Percentiles rank a stretch among this genome's conserved stretches.
Conservation (phyloP, 495 filamentous ascomycete species). For the Aspergillus haitiensis region DNA sequence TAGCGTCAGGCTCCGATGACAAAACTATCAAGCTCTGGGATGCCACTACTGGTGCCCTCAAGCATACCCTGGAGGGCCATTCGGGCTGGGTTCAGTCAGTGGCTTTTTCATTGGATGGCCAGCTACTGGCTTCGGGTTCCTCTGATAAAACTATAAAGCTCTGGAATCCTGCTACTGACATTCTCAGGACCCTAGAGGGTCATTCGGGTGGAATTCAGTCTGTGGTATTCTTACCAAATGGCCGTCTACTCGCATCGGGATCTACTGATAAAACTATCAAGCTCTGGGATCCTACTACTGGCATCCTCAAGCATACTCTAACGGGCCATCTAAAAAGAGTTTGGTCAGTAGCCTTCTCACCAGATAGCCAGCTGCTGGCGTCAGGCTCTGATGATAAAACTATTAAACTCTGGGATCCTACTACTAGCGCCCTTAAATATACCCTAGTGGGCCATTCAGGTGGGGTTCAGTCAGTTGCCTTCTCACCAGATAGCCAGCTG, state of each 20-base stretch:
- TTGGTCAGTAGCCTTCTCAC: too few species aligned
- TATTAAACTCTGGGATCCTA: background rate
- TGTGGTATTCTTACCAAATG: background rate
- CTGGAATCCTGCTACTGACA: slow-evolving; percentile 1
- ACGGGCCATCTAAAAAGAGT: too few species aligned
- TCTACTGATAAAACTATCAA: slow-evolving; percentile 5
- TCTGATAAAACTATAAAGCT: slow-evolving; percentile 25
- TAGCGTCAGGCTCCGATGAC: too few species aligned
- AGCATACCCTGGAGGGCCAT: background rate
- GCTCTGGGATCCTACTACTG: slow-evolving; percentile 11
- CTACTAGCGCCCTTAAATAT: background rate
- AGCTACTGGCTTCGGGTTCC: slow-evolving; percentile 16
- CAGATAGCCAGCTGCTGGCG: too few species aligned
- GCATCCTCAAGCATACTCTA: background rate
- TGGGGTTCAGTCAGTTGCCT: too few species aligned
- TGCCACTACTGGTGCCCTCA: too few species aligned
- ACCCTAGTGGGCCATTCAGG: background rate
- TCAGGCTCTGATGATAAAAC: too few species aligned
- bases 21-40: too few species aligned
- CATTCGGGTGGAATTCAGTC: background rate
- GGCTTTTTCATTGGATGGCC: slow-evolving; percentile 7
- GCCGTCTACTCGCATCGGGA: background rate
- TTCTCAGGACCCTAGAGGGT: background rate
- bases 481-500: too few species aligned
- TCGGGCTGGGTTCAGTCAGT: background rate